Evolutionary conservation across 768 basidiomycete species (phyloP).

Genomic region (Trametes meyenii): DNA sequence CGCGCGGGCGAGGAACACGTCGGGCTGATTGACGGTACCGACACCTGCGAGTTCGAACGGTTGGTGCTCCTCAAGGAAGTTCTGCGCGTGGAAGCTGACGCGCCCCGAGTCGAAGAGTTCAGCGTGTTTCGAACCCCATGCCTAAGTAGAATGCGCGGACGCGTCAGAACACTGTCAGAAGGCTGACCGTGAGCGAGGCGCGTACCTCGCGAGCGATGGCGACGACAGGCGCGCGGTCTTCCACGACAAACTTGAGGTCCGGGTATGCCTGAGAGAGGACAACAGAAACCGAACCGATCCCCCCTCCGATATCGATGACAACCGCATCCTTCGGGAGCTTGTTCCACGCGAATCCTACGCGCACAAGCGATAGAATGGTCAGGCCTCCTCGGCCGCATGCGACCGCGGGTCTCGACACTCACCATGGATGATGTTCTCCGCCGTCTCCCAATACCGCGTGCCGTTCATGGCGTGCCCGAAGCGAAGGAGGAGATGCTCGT

Average conservation of each 20-base stretch:
- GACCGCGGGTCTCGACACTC: background rate
- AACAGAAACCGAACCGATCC: slow-evolving; percentile 24
- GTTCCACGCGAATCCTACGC: slow-evolving; percentile 24
- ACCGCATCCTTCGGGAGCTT: slow-evolving; percentile 18
- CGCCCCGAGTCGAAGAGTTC: slow-evolving; percentile 19
- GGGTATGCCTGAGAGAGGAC: slow-evolving; percentile 22
- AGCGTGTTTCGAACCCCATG: slow-evolving; percentile 14
- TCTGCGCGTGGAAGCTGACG: slow-evolving; percentile 15
- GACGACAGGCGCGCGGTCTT: slow-evolving; percentile 18
- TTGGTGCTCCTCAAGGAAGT: slow-evolving; percentile 17
- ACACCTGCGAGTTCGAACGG: slow-evolving; percentile 15
- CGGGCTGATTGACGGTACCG: slow-evolving; percentile 7
- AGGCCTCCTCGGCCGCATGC: background rate
- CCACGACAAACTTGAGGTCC: slow-evolving; percentile 22
- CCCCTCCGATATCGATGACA: slow-evolving; percentile 27
- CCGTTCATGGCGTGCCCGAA: slow-evolving; percentile 76
- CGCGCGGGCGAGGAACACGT: slow-evolving; percentile 16
- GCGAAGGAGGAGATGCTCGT: slow-evolving; percentile 50
- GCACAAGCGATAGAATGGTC: background rate
- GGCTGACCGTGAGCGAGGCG: background rate
- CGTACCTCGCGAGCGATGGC: slow-evolving; percentile 42
- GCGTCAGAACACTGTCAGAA: background rate
- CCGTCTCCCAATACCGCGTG: slow-evolving; percentile 62
- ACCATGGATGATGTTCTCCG: slow-evolving; percentile 19
- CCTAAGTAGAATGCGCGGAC: background rate